Evolutionary conservation across 225 moss, liverwort and hornwort genomes (phyloP), one percentile per base, ranked within the genome.

Genomic region (Polytrichum formosum): DNA sequence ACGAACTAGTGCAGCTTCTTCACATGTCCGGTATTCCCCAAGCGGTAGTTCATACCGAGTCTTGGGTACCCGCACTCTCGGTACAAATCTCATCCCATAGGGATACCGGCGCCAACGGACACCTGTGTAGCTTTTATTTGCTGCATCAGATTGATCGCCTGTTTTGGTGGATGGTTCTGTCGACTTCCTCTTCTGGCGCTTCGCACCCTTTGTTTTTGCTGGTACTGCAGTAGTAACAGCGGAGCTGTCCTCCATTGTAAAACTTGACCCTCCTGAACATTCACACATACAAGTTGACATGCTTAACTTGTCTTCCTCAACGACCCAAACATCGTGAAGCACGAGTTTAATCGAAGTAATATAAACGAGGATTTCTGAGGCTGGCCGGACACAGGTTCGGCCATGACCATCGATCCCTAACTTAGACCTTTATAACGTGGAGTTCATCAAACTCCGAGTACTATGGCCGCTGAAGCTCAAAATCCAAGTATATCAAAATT

Each of bases 31-130:
- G n/a, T 77, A 77, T 67, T 77, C 77, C 54, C 77, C 77, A 18
- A 77, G 56, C 22, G 77, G 77, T 7, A 77, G 68, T 61, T 77
- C 77, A 63, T 77, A 77, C n/a, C 77, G 67, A 5, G 72, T 77
- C 72, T 77, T 77, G 31, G 77, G 77, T 67, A 77, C 72, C 17
- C 77, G 77, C 56, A 77, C 77, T 56, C 77, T 67, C 2, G 77
- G 77, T 22, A 77, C 69, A 72, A 77, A 77, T 5, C 77, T 63
- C 25, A 77, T 64, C 56, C 77, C 77, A 63, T 77, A 77, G 1
- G 77, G 77, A 28, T 77, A 77, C 61, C 72, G 72, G 62, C 77
- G 77, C 72, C 72, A 77, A 33, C 77, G 72, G 63, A 77, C 77
- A 37, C 77, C 77, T 63, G 67, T 61, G 56, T 28, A 77, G 6